phyloP scores from a whole-genome alignment of 345 rosid genomes.

The Erodium maritimum region DNA sequence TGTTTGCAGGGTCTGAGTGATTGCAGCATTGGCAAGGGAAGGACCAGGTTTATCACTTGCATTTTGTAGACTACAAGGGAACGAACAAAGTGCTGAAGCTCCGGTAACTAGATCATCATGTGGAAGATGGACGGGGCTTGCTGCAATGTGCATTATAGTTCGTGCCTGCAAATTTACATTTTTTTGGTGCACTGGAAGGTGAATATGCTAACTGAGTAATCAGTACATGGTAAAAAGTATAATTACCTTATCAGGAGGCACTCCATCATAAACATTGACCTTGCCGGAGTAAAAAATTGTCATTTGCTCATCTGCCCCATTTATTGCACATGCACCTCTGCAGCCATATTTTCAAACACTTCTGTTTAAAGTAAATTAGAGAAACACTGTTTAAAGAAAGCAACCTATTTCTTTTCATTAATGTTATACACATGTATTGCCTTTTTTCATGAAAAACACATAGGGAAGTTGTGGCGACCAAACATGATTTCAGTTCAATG shows the following conservation, averaged over 20 bases:
- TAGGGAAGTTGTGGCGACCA: no score
- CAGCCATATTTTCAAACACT: conserved; percentile 13
- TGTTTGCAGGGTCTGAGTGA: conserved; percentile 32
- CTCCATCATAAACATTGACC: conserved; percentile 78
- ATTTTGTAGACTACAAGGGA: conserved; percentile 28
- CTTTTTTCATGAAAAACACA: no score
- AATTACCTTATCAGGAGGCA: conserved; percentile 79
- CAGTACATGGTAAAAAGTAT: conserved; percentile 21
- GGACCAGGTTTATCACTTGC: conserved; percentile 18
- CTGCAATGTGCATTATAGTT: conserved; percentile 75
- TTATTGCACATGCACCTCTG: conserved; percentile 43
- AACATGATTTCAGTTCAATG: no score
- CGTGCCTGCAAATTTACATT: conserved; percentile 68
- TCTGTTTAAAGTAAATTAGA: conserved; percentile 1
- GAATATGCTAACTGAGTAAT: conserved; percentile 23
- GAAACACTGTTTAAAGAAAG: conserved; percentile 1
- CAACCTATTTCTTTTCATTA: neutral
- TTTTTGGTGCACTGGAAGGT: conserved; percentile 27
- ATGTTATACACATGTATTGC: no score
- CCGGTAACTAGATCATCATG: conserved; percentile 29
- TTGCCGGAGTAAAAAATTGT: conserved; percentile 87
- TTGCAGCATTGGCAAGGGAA: conserved; percentile 26
- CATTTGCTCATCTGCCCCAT: conserved; percentile 51
- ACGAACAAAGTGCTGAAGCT: conserved; percentile 22
- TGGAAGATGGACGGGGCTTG: conserved; percentile 43